Evolutionary conservation across 208 protist genomes (phyloP), one percentile per base, ranked within the genome.

Genomic region (Trichomonas tenax): DNA sequence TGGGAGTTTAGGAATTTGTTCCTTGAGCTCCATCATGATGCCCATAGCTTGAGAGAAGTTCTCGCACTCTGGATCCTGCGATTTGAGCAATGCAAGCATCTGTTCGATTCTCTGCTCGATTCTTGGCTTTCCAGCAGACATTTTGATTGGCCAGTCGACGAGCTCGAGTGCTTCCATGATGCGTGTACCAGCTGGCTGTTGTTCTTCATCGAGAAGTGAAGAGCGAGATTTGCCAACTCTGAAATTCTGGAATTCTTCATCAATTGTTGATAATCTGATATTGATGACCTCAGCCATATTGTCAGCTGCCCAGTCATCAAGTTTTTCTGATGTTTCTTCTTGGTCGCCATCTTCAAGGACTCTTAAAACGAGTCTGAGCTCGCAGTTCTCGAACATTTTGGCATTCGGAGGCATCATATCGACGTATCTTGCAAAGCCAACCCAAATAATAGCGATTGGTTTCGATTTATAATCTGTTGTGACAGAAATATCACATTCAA

Each of bases 1-100:
- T 41, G 86, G 86, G 8, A 93, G 26, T n/a, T 93, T 93, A 21
- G 86, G 86, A 51, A 93, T 93, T 93, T 93, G 40, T 34, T n/a
- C 17, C 86, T 93, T 93, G 6, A 93, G 31, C 46, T 93, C 86
- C 23, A 93, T 93, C 86, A 93, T 93, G 4, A 93, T 17, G 15
- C 26, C 17, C 40, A 93, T 48, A 34, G 86, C 86, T 38, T 93
- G 86, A 44, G 44, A 38, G 36, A 93, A 93, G 17, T 14, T 26
- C 41, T 93, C 86, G 0, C 17, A 51, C 3, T 93, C 34, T 38
- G 40, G 86, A 58, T 93, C 86, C 14, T 48, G 8, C n/a, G 41
- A 48, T 38, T 34, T 38, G 0, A 93, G 17, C 31, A 93, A 44
- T 58, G 0, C n/a, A 10, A 44, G 40, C 14, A 93, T 17, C 46